Evolutionary conservation across 768 basidiomycete genomes (phyloP).

Genomic region (Lactarius deliciosus): DNA sequence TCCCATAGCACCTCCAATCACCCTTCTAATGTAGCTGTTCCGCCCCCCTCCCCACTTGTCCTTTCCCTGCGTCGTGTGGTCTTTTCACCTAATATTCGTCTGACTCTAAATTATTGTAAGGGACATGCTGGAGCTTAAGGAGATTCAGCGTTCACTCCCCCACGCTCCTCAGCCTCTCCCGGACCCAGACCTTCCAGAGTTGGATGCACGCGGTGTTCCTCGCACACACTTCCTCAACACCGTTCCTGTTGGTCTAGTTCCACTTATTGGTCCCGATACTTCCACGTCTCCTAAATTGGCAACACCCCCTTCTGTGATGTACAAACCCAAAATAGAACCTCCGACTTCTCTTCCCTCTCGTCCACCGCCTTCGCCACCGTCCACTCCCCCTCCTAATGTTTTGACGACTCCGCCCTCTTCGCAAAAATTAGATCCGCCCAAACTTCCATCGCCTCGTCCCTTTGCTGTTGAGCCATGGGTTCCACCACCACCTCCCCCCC

Average conservation of each 20-base stretch:
- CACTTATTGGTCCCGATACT: conserved; percentile 14
- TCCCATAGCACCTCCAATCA: background rate
- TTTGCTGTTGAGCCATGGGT: conserved; percentile 9
- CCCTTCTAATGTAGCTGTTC: background rate
- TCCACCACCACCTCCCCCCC: conserved; percentile 25
- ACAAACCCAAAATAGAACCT: conserved; percentile 9
- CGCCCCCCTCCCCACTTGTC: background rate
- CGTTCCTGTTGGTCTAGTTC: conserved; percentile 29
- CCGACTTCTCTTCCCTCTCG: conserved; percentile 12
- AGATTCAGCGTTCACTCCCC: conserved; percentile 30
- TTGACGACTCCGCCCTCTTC: background rate
- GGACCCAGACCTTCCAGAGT: conserved; percentile 25
- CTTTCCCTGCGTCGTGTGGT: conserved; percentile 4
- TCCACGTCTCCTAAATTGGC: background rate
- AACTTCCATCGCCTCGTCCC: background rate
- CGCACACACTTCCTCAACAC: conserved; percentile 24
- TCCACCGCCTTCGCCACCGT: conserved; percentile 21
- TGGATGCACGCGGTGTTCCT: conserved; percentile 21
- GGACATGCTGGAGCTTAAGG: conserved; percentile 30
- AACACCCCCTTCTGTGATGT: background rate
- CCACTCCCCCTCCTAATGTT: conserved; percentile 18
- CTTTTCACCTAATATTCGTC: background rate
- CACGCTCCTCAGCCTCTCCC: conserved; percentile 23
- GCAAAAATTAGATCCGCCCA: background rate
- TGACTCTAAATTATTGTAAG: conserved; percentile 21